Base-by-base conservation (phyloP, 2,329 filamentous ascomycete species). In the Emergomyces orientalis region DNA sequence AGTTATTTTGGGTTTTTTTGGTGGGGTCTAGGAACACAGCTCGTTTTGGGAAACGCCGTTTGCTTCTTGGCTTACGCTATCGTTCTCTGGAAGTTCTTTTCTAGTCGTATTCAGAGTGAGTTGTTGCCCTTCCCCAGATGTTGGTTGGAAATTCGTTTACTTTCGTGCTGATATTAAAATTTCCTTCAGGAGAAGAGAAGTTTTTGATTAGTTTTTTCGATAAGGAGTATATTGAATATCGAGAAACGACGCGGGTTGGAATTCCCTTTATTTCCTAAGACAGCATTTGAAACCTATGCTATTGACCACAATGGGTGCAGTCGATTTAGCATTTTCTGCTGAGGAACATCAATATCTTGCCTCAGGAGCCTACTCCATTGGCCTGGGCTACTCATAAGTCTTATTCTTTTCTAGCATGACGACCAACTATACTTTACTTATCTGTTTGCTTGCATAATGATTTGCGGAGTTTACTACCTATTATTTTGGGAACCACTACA, bases 1-100 rank as follows among this genome's bases (percentile, higher is more conserved):
- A 89, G 88, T 64, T 99, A 99, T 77, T 97, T 97, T 78, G 94
- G 93, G 3, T 99, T 97, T 79, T 99, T 96, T 76, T 97, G 91
- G 86, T 99, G 93, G 93, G 91, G 90, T 0, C 72, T 97, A n/a
- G 94, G 94, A 5, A 96, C 92, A 14, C 94, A 99, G 80, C 72
- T 97, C 52, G 85, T 96, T 62, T 81, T 97, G 66, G 93, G 93
- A 22, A 99, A 99, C 76, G 77, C 83, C 9, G 67, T 96, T 1
- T 96, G 91, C 73, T 85, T 95, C 63, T 68, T 87, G 7, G 88
- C 77, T 1, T 97, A 96, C 78, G 77, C 84, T 0, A 74, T 82
- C 8, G 88, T 95, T 19, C 75, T 99, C 68, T 97, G 90, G 90
- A 81, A 79, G 64, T 99, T 99, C 75, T 99, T 99, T 73, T 82